Evolutionary conservation across 768 basidiomycete genomes (phyloP), one percentile per base, ranked within the genome.

Genomic region (Suillus lakei): DNA sequence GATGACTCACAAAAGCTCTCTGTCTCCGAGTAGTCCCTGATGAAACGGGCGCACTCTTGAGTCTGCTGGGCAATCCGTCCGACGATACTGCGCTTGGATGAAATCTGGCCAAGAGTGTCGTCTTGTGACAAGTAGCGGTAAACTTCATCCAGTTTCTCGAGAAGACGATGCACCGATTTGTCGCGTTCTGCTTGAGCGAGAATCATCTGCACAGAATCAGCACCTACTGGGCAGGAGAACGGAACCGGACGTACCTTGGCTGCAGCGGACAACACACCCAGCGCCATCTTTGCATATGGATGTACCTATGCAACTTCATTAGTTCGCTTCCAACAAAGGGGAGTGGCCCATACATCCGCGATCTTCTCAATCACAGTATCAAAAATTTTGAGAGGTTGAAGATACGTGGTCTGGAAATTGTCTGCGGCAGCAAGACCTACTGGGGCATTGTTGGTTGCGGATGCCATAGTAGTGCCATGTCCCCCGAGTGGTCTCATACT

Each of bases 31-130:
- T 76, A 76, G 18, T 71, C 70, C 7, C 64, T 68, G 30, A 76
- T 74, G 55, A 76, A 76, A 62, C 72, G 67, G 0, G 68, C 74
- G 50, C 75, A 76, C 46, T 76, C 75, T 12, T 60, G 68, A 2
- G 71, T 70, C 64, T 75, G 72, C 23, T 69, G 60, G 0, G 66
- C 60, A 36, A 76, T 62, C 3, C 38, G 28, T 30, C 30, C 41
- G 15, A 43, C 30, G 32, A 60, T 58, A 8, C 9, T 12, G 13
- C 23, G 26, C n/a, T 43, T 5, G 9, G 36, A 39, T 16, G 58
- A 34, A 26, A 65, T 55, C 39, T 60, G 18, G 3, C 13, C 3
- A 15, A 61, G 36, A 50, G 64, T 21, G 23, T 66, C 64, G 1
- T 36, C 9, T 13, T 59, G 55, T 18, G 34, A 23, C n/a, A 66